phyloP scores from a whole-genome alignment of 1,284 basidiomycete species.

The Boletus albobrunnescens region DNA sequence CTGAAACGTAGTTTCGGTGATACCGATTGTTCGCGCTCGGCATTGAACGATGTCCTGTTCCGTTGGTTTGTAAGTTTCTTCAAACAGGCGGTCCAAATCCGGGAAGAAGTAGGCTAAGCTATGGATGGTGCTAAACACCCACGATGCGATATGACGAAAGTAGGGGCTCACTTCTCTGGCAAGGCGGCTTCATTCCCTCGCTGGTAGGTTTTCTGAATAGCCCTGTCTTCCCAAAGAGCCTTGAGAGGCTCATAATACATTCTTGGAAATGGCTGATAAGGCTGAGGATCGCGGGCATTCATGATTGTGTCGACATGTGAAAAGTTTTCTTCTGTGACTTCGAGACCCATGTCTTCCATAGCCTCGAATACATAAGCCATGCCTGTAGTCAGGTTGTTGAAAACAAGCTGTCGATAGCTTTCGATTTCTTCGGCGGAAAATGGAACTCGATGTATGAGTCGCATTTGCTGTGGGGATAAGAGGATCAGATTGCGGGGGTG shows the following conservation, averaged over 20 bases:
- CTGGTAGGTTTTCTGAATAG: slow-evolving; percentile 69
- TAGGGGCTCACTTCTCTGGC: slow-evolving; percentile 73
- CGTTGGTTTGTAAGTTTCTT: slow-evolving; percentile 64
- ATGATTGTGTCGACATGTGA: slow-evolving; percentile 60
- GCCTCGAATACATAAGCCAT: slow-evolving; percentile 81
- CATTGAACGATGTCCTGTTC: slow-evolving; percentile 85
- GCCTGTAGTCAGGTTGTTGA: slow-evolving; percentile 85
- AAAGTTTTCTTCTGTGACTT: slow-evolving; percentile 59
- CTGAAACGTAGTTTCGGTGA: slow-evolving; percentile 88
- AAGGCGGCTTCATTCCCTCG: slow-evolving; percentile 83
- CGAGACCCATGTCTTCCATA: slow-evolving; percentile 83
- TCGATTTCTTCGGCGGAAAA: slow-evolving; percentile 77
- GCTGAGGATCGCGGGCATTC: slow-evolving; percentile 67
- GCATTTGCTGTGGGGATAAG: slow-evolving; percentile 70
- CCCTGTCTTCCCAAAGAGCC: slow-evolving; percentile 74
- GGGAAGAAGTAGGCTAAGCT: slow-evolving; percentile 74
- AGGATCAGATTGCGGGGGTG: background rate
- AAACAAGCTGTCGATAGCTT: slow-evolving; percentile 82
- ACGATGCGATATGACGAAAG: background rate
- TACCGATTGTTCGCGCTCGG: slow-evolving; percentile 86
- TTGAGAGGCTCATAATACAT: slow-evolving; percentile 64
- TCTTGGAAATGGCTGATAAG: slow-evolving; percentile 75
- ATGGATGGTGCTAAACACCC: slow-evolving; percentile 9
- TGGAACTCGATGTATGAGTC: slow-evolving; percentile 76
- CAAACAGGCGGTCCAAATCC: slow-evolving; percentile 77